Evolutionary conservation across 2,329 filamentous ascomycete genomes (phyloP).

Genomic region (Sclerotinia sclerotiorum): DNA sequence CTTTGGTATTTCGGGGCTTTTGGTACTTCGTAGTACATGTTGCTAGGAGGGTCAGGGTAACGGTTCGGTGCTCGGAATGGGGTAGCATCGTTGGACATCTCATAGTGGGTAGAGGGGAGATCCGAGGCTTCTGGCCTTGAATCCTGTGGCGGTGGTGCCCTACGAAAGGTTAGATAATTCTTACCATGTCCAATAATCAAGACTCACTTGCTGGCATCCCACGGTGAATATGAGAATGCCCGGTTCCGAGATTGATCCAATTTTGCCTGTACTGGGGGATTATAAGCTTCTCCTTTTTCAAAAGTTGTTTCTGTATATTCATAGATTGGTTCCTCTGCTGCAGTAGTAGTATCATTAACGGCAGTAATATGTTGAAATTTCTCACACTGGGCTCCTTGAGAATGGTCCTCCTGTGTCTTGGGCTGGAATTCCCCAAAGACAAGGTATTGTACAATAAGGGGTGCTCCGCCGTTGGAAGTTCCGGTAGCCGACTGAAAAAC

Average conservation of each 20-base stretch:
- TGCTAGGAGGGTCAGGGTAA: conserved; percentile 79
- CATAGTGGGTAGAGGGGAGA: conserved; percentile 75
- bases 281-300: conserved; percentile 38
- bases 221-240: conserved; percentile 36
- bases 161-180: conserved; percentile 32
- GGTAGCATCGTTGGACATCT: conserved; percentile 74
- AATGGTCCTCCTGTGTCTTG: conserved; percentile 25
- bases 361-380: conserved; percentile 28
- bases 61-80: conserved; percentile 74
- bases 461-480: conserved; percentile 26
- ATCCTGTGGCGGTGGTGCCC: conserved; percentile 56
- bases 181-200: conserved; percentile 40
- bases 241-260: conserved; percentile 26
- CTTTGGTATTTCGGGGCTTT: conserved; percentile 58
- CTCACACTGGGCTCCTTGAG: conserved; percentile 34
- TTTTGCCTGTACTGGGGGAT: conserved; percentile 34
- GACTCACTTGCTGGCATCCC: conserved; percentile 52
- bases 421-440: conserved; percentile 41
- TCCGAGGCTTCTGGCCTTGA: conserved; percentile 83
- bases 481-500: conserved; percentile 33
- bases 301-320: conserved; percentile 23
- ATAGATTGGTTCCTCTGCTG: conserved; percentile 31
- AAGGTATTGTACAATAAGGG: conserved; percentile 39
- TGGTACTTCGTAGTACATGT: conserved; percentile 88
- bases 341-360: conserved; percentile 7